phyloP scores from a whole-genome alignment of 208 protist species.

The Trypanosoma grayi region DNA sequence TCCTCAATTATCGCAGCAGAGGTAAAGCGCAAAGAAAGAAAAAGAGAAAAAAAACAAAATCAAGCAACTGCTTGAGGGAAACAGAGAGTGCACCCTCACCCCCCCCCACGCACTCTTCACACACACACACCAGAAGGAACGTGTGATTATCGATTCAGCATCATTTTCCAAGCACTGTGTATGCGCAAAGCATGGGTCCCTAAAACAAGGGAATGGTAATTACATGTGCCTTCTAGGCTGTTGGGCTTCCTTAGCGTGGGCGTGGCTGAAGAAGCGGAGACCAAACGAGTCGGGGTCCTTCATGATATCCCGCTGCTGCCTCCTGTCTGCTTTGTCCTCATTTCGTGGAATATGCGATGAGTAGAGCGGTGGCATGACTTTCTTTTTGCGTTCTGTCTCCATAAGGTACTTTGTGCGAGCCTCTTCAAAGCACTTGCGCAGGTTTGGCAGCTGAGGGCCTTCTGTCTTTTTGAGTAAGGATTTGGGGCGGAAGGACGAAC shows the following conservation, averaged over 20 bases:
- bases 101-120: neutral
- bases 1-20: neutral
- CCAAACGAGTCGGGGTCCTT: constrained; percentile 66
- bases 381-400: constrained; percentile 49
- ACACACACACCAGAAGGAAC: no score
- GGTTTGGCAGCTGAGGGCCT: constrained; percentile 36
- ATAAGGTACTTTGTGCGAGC: constrained; percentile 53
- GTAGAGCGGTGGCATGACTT: constrained; percentile 34
- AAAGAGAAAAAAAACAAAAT: constrained; percentile 14
- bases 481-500: neutral
- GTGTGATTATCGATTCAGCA: neutral
- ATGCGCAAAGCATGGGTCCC: no score
- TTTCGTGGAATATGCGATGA: constrained; percentile 17
- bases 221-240: constrained; percentile 4
- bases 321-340: neutral
- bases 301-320: constrained; percentile 25
- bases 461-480: neutral
- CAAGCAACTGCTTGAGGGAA: neutral
- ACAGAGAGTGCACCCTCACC: neutral
- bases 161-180: no score
- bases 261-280: constrained; percentile 45
- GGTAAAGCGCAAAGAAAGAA: constrained; percentile 24
- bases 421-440: constrained; percentile 66
- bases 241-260: neutral
- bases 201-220: no score